Conservation (phyloP, 2,329 filamentous ascomycete species). For the Sphaerulina vaccinii region DNA sequence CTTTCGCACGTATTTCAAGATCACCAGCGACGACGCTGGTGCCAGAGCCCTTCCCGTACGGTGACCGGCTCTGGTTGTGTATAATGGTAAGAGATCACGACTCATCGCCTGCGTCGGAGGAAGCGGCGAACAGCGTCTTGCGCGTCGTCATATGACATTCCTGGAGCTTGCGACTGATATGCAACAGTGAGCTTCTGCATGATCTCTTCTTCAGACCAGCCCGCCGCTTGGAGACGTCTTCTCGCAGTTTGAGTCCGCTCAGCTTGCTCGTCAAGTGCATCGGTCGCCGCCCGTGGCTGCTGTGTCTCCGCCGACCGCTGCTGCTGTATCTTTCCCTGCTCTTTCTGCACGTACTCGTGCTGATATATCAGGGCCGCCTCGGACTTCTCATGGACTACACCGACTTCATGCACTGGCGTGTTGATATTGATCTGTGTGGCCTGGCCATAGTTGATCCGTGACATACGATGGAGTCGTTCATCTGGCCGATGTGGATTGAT, state of each 20-base stretch:
- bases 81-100: too few relatives aligned
- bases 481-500: neutral
- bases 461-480: constrained; percentile 3
- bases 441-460: constrained; percentile 5
- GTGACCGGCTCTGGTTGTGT: too few relatives aligned
- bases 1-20: too few relatives aligned
- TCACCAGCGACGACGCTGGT: too few relatives aligned
- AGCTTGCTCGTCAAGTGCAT: neutral
- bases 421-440: neutral
- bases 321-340: neutral
- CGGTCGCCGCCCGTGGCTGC: neutral
- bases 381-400: neutral
- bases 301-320: neutral
- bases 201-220: neutral
- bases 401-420: neutral
- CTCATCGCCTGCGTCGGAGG: too few relatives aligned
- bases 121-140: too few relatives aligned
- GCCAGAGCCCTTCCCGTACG: too few relatives aligned
- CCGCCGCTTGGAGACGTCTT: neutral
- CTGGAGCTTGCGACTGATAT: too few relatives aligned
- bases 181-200: too few relatives aligned
- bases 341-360: neutral
- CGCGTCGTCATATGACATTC: too few relatives aligned
- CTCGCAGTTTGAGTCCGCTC: neutral
- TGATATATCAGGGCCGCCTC: neutral